Evolutionary conservation across 2,329 filamentous ascomycete species (phyloP).

Genomic region (Monosporascus sp.): DNA sequence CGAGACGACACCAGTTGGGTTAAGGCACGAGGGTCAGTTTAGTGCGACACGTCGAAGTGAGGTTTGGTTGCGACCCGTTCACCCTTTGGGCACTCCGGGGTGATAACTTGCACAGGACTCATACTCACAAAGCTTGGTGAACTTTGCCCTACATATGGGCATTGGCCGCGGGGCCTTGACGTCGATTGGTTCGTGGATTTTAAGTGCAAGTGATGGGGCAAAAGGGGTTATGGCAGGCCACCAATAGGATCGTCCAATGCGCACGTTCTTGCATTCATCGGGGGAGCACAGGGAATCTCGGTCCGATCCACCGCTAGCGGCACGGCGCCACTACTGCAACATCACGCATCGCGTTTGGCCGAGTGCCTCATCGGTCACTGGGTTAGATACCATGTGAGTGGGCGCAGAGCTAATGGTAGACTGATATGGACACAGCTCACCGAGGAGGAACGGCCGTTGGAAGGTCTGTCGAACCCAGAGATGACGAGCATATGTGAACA

Average conservation of each 20-base stretch:
- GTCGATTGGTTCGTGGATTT: slow-evolving; percentile 22
- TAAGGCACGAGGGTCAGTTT: background rate
- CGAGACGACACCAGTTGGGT: background rate
- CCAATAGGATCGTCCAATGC: slow-evolving; percentile 17
- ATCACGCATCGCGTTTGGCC: slow-evolving; percentile 9
- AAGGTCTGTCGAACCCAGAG: background rate
- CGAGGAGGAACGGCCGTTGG: no score
- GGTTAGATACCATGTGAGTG: background rate
- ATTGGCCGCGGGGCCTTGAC: slow-evolving; percentile 5
- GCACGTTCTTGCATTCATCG: slow-evolving; percentile 7
- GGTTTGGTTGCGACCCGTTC: background rate
- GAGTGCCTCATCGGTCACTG: slow-evolving; percentile 4
- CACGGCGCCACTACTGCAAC: background rate
- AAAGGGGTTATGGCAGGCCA: slow-evolving; percentile 10
- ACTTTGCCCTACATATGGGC: slow-evolving; percentile 13
- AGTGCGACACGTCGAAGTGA: background rate
- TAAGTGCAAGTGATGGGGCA: slow-evolving; percentile 3
- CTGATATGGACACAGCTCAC: no score
- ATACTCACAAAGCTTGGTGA: background rate
- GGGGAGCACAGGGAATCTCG: slow-evolving; percentile 20
- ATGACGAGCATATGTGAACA: background rate
- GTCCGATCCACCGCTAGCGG: slow-evolving; percentile 17
- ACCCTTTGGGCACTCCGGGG: background rate
- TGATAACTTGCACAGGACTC: background rate
- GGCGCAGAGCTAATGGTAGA: no score